Percentiles rank a stretch among this genome's conserved stretches.
These are phyloP conservation scores for Datisca glomerata DNA, from an alignment of 306 rosid species.

Conservation along the genomic window DNA sequence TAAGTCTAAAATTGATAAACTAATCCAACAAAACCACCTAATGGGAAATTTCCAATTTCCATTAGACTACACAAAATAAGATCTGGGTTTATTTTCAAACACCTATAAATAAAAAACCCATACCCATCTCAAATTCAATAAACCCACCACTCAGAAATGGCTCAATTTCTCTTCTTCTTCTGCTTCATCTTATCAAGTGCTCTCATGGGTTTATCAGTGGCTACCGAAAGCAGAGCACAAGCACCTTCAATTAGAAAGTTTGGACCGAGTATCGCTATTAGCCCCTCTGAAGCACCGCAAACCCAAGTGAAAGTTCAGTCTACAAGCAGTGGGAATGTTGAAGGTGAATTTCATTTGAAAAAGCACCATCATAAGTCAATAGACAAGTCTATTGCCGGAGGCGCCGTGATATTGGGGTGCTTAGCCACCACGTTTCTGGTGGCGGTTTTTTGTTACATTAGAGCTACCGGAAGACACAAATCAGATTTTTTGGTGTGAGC, in stretches of 20 bases:
- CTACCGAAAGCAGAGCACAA: conserved; percentile 14
- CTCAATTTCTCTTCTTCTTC: conserved; percentile 18
- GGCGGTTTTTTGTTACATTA: conserved; percentile 1
- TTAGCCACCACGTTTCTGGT: background rate
- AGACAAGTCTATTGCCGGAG: conserved; percentile 72
- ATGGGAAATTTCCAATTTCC: conserved; percentile 36
- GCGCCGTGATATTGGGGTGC: conserved; percentile 37
- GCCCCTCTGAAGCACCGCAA: conserved; percentile 15
- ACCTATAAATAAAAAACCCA: conserved; percentile 12
- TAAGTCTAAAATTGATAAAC: conserved; percentile 4
- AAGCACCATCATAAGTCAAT: conserved; percentile 23
- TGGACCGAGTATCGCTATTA: conserved; percentile 23
- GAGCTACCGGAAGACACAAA: conserved; percentile 1
- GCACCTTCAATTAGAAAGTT: conserved; percentile 33
- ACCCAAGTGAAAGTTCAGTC: conserved; percentile 18
- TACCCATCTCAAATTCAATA: background rate
- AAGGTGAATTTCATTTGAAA: conserved; percentile 10
- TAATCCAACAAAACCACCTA: conserved; percentile 18
- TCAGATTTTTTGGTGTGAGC: background rate
- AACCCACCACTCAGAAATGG: conserved; percentile 23
- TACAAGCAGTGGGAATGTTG: conserved; percentile 9
- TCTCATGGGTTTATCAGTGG: conserved; percentile 19
- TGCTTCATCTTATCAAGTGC: conserved; percentile 32
- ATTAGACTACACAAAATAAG: conserved; percentile 31
- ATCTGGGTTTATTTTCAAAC: too few species aligned